Percentiles rank a stretch among this genome's conserved stretches.
Conservation (phyloP, 2,329 filamentous ascomycete species). For the Allantophomopsis lycopodina region DNA sequence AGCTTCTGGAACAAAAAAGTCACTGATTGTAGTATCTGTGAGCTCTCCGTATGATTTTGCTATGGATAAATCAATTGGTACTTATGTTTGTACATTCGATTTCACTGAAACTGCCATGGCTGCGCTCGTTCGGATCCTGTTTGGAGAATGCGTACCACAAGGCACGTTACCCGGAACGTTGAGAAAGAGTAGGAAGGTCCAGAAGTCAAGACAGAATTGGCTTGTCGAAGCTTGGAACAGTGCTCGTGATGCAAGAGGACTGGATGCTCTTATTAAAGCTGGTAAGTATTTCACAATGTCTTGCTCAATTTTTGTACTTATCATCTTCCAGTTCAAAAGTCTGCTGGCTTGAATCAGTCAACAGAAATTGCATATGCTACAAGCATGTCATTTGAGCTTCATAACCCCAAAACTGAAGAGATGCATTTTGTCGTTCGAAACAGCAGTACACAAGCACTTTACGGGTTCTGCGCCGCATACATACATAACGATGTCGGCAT, state of each 20-base stretch:
- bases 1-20: conserved; percentile 69
- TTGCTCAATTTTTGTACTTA: no score
- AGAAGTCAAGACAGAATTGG: conserved; percentile 90
- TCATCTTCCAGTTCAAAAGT: conserved; percentile 38
- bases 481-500: conserved; percentile 53
- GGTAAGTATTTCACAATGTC: no score
- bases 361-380: conserved; percentile 57
- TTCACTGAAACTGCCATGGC: conserved; percentile 88
- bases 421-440: conserved; percentile 87
- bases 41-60: conserved; percentile 96
- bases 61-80: conserved; percentile 79
- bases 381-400: conserved; percentile 62
- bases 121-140: conserved; percentile 69
- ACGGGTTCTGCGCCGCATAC: conserved; percentile 87
- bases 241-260: conserved; percentile 57
- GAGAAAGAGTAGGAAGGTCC: conserved; percentile 73
- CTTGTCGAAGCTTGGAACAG: conserved; percentile 81
- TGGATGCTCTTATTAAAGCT: conserved; percentile 62
- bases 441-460: conserved; percentile 79
- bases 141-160: conserved; percentile 54
- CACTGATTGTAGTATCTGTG: conserved; percentile 79
- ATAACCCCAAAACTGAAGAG: conserved; percentile 48
- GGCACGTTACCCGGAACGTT: conserved; percentile 60
- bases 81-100: conserved; percentile 91
- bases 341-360: conserved; percentile 49